phyloP scores from a whole-genome alignment of 2,329 filamentous ascomycete genomes.

The Neofusicoccum sp. region DNA sequence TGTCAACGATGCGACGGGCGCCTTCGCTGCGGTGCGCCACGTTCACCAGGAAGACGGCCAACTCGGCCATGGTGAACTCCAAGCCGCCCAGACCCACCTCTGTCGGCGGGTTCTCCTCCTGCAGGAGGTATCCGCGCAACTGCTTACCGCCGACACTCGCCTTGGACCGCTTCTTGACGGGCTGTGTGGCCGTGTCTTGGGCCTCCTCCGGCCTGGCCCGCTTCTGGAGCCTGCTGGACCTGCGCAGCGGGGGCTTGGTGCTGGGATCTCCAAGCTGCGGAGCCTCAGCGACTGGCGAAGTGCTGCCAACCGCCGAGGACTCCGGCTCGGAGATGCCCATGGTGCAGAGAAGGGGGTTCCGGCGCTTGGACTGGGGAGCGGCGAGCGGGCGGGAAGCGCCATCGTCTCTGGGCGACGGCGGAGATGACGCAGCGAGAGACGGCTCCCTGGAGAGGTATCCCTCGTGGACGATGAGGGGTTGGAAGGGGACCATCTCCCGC shows the following conservation, averaged over 20 bases:
- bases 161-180: neutral
- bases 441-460: neutral
- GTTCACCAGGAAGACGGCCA: constrained; percentile 9
- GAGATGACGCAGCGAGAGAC: too few species aligned
- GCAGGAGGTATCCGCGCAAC: neutral
- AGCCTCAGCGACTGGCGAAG: neutral
- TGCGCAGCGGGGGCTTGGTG: neutral
- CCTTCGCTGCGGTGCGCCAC: neutral
- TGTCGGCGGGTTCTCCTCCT: neutral
- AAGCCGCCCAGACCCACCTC: neutral
- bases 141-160: too few species aligned
- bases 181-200: neutral
- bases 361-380: too few species aligned
- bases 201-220: neutral
- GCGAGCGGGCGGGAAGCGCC: too few species aligned
- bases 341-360: too few species aligned
- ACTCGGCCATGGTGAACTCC: constrained; percentile 10
- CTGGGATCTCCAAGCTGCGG: neutral
- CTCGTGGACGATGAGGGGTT: neutral
- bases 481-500: neutral
- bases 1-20: neutral
- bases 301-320: neutral
- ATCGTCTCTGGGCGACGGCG: too few species aligned
- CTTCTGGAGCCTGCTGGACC: neutral
- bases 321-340: neutral